Conservation (phyloP, 768 basidiomycete genomes). For the Hericium erinaceus region DNA sequence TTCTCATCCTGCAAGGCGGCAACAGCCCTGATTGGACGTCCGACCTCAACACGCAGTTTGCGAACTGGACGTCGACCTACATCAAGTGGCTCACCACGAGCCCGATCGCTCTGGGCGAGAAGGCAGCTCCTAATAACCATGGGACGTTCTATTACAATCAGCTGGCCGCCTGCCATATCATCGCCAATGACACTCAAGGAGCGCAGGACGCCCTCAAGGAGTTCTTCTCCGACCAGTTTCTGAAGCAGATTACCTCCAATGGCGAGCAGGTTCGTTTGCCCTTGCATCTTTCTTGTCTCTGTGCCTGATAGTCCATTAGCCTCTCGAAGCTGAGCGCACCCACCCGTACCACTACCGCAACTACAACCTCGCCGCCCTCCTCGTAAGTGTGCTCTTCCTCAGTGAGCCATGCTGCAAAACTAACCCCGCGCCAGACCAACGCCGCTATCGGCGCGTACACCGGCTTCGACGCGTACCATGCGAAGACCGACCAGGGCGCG, state of each 20-base stretch:
- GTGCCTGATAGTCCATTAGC: conserved; percentile 10
- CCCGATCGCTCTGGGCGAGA: conserved; percentile 14
- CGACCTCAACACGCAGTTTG: conserved; percentile 18
- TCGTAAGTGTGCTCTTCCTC: conserved; percentile 10
- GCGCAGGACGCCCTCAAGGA: conserved; percentile 17
- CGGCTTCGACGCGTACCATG: conserved; percentile 21
- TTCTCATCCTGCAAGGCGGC: conserved; percentile 19
- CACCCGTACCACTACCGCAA: conserved; percentile 25
- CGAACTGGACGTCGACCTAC: conserved; percentile 20
- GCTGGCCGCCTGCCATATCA: conserved; percentile 20
- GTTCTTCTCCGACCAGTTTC: conserved; percentile 21
- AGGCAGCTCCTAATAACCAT: conserved; percentile 22
- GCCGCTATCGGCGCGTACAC: conserved; percentile 20
- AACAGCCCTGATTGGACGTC: conserved; percentile 19
- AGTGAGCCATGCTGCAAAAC: neutral
- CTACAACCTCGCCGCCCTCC: conserved; percentile 26
- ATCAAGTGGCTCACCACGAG: conserved; percentile 21
- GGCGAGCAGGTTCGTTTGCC: conserved; percentile 18
- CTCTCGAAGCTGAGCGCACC: conserved; percentile 22
- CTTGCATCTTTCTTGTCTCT: neutral
- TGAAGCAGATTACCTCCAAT: conserved; percentile 19
- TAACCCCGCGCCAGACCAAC: conserved; percentile 11
- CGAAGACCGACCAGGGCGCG: conserved; percentile 13
- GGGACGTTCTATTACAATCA: conserved; percentile 25
- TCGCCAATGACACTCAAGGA: conserved; percentile 20